Base-by-base conservation (phyloP, 192 early-diverging fungal species). In the Fimicolochytrium jonesii region DNA sequence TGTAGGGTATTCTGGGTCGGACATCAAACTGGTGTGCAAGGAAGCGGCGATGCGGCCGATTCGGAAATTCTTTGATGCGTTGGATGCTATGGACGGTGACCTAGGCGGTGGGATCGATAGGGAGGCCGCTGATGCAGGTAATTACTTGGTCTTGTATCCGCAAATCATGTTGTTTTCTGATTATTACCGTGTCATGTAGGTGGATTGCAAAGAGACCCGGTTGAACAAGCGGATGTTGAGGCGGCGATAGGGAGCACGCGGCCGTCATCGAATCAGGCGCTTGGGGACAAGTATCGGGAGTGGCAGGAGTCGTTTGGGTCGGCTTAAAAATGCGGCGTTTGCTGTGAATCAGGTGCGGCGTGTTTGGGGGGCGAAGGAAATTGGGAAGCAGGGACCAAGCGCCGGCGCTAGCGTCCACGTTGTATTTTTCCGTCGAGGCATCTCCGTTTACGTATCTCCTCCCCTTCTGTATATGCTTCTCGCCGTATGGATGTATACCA, bases 11-110 rank as follows among this genome's bases (percentile, higher is more conserved):
- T 77, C 77, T 5, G 79, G 82, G 0, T 66, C 71, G 1, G 82
- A 84, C 49, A 82, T 84, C 26, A 75, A 81, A 20, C 56, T 82
- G 18, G 76, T 84, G 3, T 77, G 79, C 59, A 73, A 78, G 45
- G 82, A 84, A 52, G 74, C 82, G 0, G 74, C 77, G 2, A 84
- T 84, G 82, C 53, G 68, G 25, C 79, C 82, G 18, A 37, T 84
- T 31, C 51, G 82, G 10, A 51, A 66, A 42, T 30, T 83, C 25
- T 78, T 83, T 71, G 71, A 81, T 17, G 20, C 42, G 41, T 56
- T 81, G 28, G 81, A 83, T 33, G 26, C 22, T n/a, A n/a, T n/a
- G 9, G 39, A 54, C 47, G 49, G n/a, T 4, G 53, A 31, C 23
- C 9, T 60, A 15, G 13, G 45, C 50, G 44, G n/a, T 25, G n/a